Percentiles rank a stretch among this genome's conserved stretches.
Conservation (phyloP, 23 red algal genomes). For the Gracilariopsis chorda region DNA sequence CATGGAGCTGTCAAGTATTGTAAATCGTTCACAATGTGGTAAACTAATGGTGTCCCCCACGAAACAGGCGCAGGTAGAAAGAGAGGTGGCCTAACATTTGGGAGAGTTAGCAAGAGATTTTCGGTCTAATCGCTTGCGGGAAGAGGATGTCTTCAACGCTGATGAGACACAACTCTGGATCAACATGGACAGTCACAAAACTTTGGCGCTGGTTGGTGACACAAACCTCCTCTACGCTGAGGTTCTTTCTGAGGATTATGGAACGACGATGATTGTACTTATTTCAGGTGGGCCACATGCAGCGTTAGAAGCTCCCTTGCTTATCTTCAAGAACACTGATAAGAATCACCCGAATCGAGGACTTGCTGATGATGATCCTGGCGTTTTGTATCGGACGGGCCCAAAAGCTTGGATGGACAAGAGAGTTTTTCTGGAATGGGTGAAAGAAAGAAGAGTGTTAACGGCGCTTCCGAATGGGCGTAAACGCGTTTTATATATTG, state of each 20-base stretch:
- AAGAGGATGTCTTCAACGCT: background rate
- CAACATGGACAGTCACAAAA: background rate
- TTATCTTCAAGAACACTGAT: background rate
- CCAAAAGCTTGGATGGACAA: background rate
- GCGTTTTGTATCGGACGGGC: background rate
- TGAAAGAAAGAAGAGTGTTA: too few relatives aligned
- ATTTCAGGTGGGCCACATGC: background rate
- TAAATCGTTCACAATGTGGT: background rate
- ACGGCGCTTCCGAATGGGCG: too few relatives aligned
- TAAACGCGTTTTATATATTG: too few relatives aligned
- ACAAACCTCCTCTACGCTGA: background rate
- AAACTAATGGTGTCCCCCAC: background rate
- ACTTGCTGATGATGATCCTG: background rate
- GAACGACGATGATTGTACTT: background rate
- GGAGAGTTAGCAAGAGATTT: background rate
- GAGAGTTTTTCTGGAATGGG: too few relatives aligned
- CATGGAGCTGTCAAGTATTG: background rate
- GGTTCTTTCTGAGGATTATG: background rate
- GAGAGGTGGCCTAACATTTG: background rate
- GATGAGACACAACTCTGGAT: too few relatives aligned
- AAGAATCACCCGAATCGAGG: background rate
- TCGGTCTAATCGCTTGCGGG: background rate
- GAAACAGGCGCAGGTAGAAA: background rate
- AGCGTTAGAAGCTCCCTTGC: background rate
- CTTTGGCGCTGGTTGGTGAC: background rate